Evolutionary conservation across 805 yeast species (phyloP), one percentile per base, ranked within the genome.

Genomic region (Suhomyces vadensis): DNA sequence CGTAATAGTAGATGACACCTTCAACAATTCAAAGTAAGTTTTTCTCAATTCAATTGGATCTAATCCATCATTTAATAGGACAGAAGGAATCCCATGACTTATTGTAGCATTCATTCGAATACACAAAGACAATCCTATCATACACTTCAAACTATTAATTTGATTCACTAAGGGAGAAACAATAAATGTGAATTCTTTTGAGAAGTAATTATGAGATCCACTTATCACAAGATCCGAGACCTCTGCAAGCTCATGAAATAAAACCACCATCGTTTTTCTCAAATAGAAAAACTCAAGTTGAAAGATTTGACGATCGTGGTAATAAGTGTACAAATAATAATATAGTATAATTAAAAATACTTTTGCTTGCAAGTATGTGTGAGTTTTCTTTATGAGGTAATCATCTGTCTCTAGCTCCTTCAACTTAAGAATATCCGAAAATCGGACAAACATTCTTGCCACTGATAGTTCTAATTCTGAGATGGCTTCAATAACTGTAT

Each of bases 381-480:
- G 11, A 14, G 35, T 13, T 11, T 42, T 36, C 59, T 56, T 23
- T 51, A 55, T 17, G 27, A 37, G n/a, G 58, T 46, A 17, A 6
- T 31, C 33, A 4, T 35, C 41, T 9, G 27, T n/a, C n/a, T 33
- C 31, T 4, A 11, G 10, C n/a, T 14, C 29, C 2, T 17, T 14
- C 19, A 33, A 29, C 7, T 19, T 39, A 31, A 50, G 39, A 40
- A 48, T 43, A 38, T 44, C 43, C 4, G 31, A 26, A 3, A 48
- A 35, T 7, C 46, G 39, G 2, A 55, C 58, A 56, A 58, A 75
- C 3, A 56, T 53, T 10, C 51, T 49, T 5, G 43, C 48, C 6
- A 76, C 21, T 22, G 53, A 55, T 1, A 39, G 37, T 48, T 78
- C 81, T 19, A 81, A 55, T 2, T 61, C 50, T 1, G 13, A 31